Evolutionary conservation across 2,329 filamentous ascomycete genomes (phyloP).

Genomic region (Cercospora nicotianae): DNA sequence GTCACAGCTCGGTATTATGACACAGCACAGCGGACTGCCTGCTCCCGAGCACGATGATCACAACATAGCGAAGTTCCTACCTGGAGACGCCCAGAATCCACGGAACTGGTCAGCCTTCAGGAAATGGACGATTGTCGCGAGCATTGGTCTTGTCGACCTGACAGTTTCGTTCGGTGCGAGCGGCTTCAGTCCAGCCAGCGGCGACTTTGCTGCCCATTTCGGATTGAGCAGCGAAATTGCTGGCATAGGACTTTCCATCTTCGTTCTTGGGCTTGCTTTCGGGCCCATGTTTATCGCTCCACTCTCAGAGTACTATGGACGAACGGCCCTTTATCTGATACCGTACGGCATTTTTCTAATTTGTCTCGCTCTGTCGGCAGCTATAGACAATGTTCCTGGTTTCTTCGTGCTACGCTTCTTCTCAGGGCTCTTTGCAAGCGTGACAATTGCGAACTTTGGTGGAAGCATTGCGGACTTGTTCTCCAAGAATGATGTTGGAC

Average conservation of each 20-base stretch:
- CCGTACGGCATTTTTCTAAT: slow-evolving; percentile 46
- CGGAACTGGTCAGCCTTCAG: slow-evolving; percentile 46
- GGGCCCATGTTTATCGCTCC: slow-evolving; percentile 50
- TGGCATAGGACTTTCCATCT: slow-evolving; percentile 49
- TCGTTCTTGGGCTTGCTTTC: slow-evolving; percentile 50
- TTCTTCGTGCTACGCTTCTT: slow-evolving; percentile 49
- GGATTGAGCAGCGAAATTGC: slow-evolving; percentile 44
- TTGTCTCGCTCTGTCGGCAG: slow-evolving; percentile 46
- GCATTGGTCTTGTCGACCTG: slow-evolving; percentile 40
- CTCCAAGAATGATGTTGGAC: slow-evolving; percentile 48
- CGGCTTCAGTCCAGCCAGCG: slow-evolving; percentile 48
- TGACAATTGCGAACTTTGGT: slow-evolving; percentile 53
- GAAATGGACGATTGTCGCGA: slow-evolving; percentile 51
- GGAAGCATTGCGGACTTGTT: slow-evolving; percentile 54
- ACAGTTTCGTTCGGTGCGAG: slow-evolving; percentile 45
- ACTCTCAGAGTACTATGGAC: slow-evolving; percentile 49
- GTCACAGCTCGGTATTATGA: slow-evolving; percentile 8
- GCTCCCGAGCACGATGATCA: neutral
- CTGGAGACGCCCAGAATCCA: slow-evolving; percentile 46
- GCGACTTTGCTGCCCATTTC: slow-evolving; percentile 47
- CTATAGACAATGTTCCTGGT: slow-evolving; percentile 42
- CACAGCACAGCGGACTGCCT: neutral
- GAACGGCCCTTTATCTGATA: slow-evolving; percentile 46
- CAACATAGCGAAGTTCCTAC: slow-evolving; percentile 33
- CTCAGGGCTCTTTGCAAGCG: slow-evolving; percentile 49